Base-by-base conservation (phyloP, 257 asterid genomes). In the Primulina tabacum region DNA sequence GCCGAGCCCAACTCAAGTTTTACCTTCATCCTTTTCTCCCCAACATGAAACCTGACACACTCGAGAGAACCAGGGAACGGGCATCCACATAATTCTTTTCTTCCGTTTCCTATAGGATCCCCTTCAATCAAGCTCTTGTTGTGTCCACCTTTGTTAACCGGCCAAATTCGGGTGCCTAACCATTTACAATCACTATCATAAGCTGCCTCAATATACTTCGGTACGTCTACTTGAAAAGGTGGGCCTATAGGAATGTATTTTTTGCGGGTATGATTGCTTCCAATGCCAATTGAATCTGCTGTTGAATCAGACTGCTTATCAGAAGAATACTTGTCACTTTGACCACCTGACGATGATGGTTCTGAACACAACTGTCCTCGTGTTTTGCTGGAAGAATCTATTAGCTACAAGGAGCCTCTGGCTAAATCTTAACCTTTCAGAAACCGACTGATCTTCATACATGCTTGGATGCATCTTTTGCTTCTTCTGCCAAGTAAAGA, bases 401-500 rank as follows among this genome's bases (percentile, higher is more conserved):
- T 92, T 89, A 17, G 87, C 87, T 65, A 73, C 58, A 60, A 78
- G 71, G 61, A 94, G 71, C 80, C 97, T 87, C 76, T 66, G 84
- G 82, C 99, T 90, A 87, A 79, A 77, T 79, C 99, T 85, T 71
- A 79, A 64, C 73, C 81, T 77, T 71, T 83, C 92, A 12, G 87
- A 73, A 59, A 70, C 58, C 29, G 60, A 68, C 57, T 66, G 89
- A 80, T 79, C 90, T 17, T 86, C 93, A 33, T 89, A 94, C 93
- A 90, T 77, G 81, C 78, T 67, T 21, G 97, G 99, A 67, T 89
- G 96, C 91, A 94, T 86, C 86, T 78, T 90, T 79, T 85, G 96
- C 75, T 79, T 86, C 81, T 82, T 87, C 99, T 91, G 84, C 84
- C 81, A 76, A 64, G 75, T 60, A 68, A 4, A 55, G 14, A 77